phyloP scores from a whole-genome alignment of 257 asterid species.

The Nicotiana paniculata region DNA sequence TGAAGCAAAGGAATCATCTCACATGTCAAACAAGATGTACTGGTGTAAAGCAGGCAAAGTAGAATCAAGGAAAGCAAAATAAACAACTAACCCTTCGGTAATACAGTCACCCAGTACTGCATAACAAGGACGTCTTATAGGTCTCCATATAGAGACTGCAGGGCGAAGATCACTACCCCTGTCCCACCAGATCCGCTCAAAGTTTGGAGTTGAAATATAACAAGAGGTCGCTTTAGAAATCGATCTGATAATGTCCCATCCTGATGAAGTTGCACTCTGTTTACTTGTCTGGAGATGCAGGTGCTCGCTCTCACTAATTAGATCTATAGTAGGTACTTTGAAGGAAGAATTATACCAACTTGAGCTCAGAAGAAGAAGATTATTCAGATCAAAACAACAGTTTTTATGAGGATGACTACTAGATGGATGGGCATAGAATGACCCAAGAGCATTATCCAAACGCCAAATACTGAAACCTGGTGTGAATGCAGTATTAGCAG shows the following conservation, averaged over 20 bases:
- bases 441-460: constrained; percentile 77
- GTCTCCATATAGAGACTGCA: constrained; percentile 97
- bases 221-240: constrained; percentile 60
- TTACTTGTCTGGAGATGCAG: constrained; percentile 37
- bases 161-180: constrained; percentile 86
- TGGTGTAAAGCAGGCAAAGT: not conserved
- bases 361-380: constrained; percentile 71
- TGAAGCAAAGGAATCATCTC: constrained; percentile 29
- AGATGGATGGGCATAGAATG: constrained; percentile 82
- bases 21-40: not conserved
- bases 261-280: constrained; percentile 56
- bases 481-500: constrained; percentile 46
- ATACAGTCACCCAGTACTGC: constrained; percentile 89
- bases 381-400: constrained; percentile 75
- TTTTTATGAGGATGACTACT: constrained; percentile 46
- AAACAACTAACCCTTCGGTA: constrained; percentile 70
- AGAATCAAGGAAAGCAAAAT: constrained; percentile 13
- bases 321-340: constrained; percentile 42
- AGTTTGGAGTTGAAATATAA: constrained; percentile 80
- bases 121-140: constrained; percentile 77
- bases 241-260: constrained; percentile 91
- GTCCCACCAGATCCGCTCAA: constrained; percentile 98
- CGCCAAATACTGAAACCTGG: constrained; percentile 95
- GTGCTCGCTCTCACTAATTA: constrained; percentile 29
- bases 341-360: constrained; percentile 55